Base-by-base conservation (phyloP, 441 rosid species). In the Metrosideros polymorpha region DNA sequence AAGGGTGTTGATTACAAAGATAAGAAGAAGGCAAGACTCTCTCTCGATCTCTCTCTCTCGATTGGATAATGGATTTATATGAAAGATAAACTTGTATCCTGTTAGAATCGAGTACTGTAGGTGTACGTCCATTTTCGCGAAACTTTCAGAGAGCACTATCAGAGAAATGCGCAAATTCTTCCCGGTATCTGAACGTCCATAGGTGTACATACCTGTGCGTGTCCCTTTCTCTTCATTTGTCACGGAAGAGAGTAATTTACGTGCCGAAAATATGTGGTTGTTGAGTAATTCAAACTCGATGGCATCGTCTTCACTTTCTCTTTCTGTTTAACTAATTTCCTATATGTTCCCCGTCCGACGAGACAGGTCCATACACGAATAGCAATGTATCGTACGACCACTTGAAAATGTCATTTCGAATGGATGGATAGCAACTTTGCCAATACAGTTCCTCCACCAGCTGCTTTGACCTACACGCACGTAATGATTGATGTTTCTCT, bases 1-100 rank as follows among this genome's bases (percentile, higher is more conserved):
- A 0, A 0, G 0, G 76, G 76, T 6, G 76, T 63, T 32, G 24
- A 2, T 63, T 63, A 63, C 76, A 32, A 0, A 63, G 43, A 32
- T 2, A 63, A 63, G 76, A 32, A 32, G 43, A 63, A 32, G 76
- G 76, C 43, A 63, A 63, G 76, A 13, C 2, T 12, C 4, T 14
- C 35, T 61, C 24, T 29, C 18, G 29, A 35, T 3, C 9, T 5
- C 39, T 25, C 71, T 14, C 42, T 29, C 4, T 56, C 61, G 6
- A 3, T 29, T 19, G n/a, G n/a, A 13, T 13, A 13, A 13, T 4
- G 6, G 17, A 14, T 50, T 5, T 13, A 50, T 14, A 50, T 50
- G 15, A 14, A 50, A 50, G 13, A 50, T 50, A 50, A 13, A 50
- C 15, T 50, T 50, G 5, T 50, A 50, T 14, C 17, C 13, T 6